Conservation (phyloP, 169 alveolate genomes). For the Perkinsus olseni region DNA sequence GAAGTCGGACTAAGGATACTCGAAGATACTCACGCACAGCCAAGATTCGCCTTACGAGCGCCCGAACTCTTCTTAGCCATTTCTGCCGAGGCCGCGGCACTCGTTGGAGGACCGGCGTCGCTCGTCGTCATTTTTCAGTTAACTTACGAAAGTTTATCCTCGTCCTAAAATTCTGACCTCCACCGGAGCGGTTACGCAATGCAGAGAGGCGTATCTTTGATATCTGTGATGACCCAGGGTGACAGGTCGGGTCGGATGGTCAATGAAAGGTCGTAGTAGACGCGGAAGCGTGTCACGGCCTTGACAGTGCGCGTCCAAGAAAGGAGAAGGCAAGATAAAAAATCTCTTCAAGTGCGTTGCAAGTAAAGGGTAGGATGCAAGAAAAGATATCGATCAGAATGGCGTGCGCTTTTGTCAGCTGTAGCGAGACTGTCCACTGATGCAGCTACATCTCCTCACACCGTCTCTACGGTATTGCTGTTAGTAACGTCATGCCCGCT, state of each 20-base stretch:
- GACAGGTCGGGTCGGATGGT: too few species aligned
- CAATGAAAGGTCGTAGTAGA: too few species aligned
- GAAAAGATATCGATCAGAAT: background rate
- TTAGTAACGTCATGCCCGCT: constrained; percentile 58
- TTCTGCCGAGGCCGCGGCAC: background rate
- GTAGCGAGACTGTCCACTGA: background rate
- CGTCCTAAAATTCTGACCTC: background rate
- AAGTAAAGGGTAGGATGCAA: background rate
- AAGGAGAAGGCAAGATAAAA: too few species aligned
- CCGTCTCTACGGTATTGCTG: background rate
- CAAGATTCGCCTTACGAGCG: background rate
- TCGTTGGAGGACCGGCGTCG: background rate
- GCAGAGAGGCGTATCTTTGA: too few species aligned
- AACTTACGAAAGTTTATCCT: background rate
- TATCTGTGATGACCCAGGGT: too few species aligned
- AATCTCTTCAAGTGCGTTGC: background rate
- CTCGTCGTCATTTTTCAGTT: background rate
- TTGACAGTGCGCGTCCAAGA: too few species aligned
- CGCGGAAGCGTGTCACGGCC: too few species aligned
- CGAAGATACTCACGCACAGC: background rate
- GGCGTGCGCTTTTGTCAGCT: background rate
- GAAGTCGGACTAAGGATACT: background rate
- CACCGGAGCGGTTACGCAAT: background rate
- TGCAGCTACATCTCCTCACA: background rate
- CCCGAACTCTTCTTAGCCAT: background rate